Evolutionary conservation across 2,329 filamentous ascomycete genomes (phyloP).

Genomic region (Bertia moriformis): DNA sequence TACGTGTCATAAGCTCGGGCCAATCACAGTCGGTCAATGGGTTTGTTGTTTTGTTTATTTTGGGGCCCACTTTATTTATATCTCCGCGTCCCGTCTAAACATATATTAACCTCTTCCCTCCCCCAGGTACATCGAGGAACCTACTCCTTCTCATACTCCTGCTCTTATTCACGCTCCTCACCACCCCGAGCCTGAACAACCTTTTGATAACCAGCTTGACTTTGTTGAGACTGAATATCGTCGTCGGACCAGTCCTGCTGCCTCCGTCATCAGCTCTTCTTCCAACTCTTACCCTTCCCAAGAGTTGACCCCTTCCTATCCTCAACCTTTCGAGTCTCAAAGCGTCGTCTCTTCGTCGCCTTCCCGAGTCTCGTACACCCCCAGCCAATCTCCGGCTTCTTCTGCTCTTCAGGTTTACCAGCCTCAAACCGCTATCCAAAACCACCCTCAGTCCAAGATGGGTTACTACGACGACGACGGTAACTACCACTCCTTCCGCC

Average conservation of each 20-base stretch:
- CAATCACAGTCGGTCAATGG: too few species aligned
- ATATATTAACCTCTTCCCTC: background rate
- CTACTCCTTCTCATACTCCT: too few species aligned
- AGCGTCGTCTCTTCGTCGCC: background rate
- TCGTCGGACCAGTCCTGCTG: conserved; percentile 38
- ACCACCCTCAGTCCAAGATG: conserved; percentile 34
- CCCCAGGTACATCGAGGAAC: background rate
- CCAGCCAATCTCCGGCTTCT: conserved; percentile 6
- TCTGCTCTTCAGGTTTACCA: conserved; percentile 4
- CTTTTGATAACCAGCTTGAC: conserved; percentile 38
- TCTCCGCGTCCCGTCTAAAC: too few species aligned
- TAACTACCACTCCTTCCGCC: conserved; percentile 45
- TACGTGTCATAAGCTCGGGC: too few species aligned
- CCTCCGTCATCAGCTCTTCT: conserved; percentile 10
- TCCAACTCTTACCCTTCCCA: background rate
- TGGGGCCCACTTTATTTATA: too few species aligned
- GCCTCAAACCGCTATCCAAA: conserved; percentile 19
- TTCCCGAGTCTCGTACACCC: background rate
- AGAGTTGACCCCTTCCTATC: background rate
- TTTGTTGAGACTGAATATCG: conserved; percentile 53
- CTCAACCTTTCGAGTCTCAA: background rate
- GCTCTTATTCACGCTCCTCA: too few species aligned
- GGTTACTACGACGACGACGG: conserved; percentile 52
- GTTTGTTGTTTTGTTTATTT: too few species aligned
- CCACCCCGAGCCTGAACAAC: conserved; percentile 28